phyloP scores from a whole-genome alignment of 2,329 filamentous ascomycete species.

The Graphium sp. region DNA sequence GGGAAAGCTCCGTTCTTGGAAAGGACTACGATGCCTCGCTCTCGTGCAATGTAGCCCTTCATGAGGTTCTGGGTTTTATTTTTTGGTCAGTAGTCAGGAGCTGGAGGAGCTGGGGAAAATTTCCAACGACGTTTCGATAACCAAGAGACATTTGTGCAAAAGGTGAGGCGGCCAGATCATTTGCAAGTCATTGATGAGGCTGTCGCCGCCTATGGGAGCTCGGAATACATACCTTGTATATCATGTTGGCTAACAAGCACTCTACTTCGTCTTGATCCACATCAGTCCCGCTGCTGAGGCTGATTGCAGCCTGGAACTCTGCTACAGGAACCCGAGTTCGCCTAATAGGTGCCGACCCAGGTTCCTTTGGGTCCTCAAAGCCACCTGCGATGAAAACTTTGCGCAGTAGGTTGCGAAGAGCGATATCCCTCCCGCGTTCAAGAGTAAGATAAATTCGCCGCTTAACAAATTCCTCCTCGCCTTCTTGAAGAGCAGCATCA shows the following conservation, averaged over 20 bases:
- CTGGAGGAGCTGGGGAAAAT: background rate
- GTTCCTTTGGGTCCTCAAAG: slow-evolving; percentile 61
- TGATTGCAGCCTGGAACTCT: slow-evolving; percentile 75
- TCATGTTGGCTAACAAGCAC: slow-evolving; percentile 87
- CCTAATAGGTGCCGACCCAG: slow-evolving; percentile 44
- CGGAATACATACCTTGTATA: slow-evolving; percentile 65
- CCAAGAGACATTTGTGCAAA: background rate
- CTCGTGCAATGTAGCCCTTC: slow-evolving; percentile 95
- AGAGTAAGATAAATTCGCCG: slow-evolving; percentile 87
- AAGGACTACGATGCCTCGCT: slow-evolving; percentile 76
- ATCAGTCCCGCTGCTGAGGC: slow-evolving; percentile 49
- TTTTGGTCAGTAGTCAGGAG: background rate
- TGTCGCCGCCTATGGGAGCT: background rate
- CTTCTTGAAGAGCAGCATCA: slow-evolving; percentile 61
- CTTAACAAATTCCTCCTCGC: slow-evolving; percentile 87
- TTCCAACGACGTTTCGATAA: background rate
- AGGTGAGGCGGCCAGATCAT: background rate
- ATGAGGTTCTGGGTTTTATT: slow-evolving; percentile 54
- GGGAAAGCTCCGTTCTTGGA: slow-evolving; percentile 91
- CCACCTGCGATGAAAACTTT: slow-evolving; percentile 82
- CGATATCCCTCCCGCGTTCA: slow-evolving; percentile 81
- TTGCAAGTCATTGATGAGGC: background rate
- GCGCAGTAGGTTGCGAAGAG: slow-evolving; percentile 75
- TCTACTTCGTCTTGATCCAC: slow-evolving; percentile 89
- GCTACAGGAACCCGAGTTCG: slow-evolving; percentile 65